Evolutionary conservation across 2,329 filamentous ascomycete genomes (phyloP).

Genomic region (Fusarium chuoi): DNA sequence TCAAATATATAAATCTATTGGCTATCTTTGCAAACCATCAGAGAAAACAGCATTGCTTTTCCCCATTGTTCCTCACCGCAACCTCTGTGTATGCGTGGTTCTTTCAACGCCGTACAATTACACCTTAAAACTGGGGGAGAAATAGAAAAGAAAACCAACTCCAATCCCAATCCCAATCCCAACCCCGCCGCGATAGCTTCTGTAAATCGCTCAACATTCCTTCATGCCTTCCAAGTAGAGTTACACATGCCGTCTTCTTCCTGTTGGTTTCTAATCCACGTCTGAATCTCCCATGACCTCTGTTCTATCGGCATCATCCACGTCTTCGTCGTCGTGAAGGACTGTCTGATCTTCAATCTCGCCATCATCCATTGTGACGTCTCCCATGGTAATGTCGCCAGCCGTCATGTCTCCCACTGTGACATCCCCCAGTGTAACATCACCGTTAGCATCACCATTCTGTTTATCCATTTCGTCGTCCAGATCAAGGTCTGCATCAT

Average conservation of each 20-base stretch:
- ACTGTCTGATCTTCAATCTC: slow-evolving; percentile 60
- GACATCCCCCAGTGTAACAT: slow-evolving; percentile 56
- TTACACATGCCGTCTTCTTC: slow-evolving; percentile 9
- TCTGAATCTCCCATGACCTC: slow-evolving; percentile 53
- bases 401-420: slow-evolving; percentile 47
- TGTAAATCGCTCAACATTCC: slow-evolving; percentile 29
- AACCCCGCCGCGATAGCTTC: slow-evolving; percentile 9
- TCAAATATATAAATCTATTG: slow-evolving; percentile 24
- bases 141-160: slow-evolving; percentile 23
- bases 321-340: slow-evolving; percentile 56
- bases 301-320: slow-evolving; percentile 55
- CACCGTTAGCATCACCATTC: slow-evolving; percentile 45
- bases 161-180: slow-evolving; percentile 24
- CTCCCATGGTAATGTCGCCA: slow-evolving; percentile 46
- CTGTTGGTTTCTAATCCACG: slow-evolving; percentile 38
- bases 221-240: slow-evolving; percentile 15
- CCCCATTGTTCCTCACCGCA: slow-evolving; percentile 18
- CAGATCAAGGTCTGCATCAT: slow-evolving; percentile 41
- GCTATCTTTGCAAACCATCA: not conserved
- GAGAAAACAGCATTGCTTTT: slow-evolving; percentile 10
- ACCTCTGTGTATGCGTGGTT: slow-evolving; percentile 8
- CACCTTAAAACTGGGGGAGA: slow-evolving; percentile 13
- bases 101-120: slow-evolving; percentile 32
- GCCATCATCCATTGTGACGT: slow-evolving; percentile 63
- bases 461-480: slow-evolving; percentile 42